Percentiles rank a stretch among this genome's conserved stretches.
phyloP scores from a whole-genome alignment of 805 yeast species.

The Schwanniomyces polymorphus region DNA sequence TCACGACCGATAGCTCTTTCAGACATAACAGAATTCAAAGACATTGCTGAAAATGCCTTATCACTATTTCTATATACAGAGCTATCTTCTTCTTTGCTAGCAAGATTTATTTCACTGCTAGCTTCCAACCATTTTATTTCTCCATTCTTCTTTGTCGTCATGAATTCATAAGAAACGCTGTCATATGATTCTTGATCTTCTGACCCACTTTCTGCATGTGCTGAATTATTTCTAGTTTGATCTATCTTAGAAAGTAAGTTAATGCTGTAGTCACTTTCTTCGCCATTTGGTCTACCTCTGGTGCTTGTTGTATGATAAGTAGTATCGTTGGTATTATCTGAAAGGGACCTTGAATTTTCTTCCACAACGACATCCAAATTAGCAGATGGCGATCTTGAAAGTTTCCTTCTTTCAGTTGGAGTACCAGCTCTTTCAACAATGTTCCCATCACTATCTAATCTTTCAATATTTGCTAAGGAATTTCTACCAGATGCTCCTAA shows the following conservation, averaged over 20 bases:
- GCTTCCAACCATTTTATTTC: slow-evolving; percentile 29
- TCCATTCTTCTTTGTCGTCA: slow-evolving; percentile 27
- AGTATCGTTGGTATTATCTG: slow-evolving; percentile 6
- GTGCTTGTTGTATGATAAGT: slow-evolving; percentile 10
- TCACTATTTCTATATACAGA: slow-evolving; percentile 7
- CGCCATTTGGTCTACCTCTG: not conserved
- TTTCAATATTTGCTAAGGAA: slow-evolving; percentile 37
- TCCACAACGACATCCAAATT: slow-evolving; percentile 31
- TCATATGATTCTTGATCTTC: slow-evolving; percentile 10
- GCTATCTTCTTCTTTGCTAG: slow-evolving; percentile 11
- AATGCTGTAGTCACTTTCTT: slow-evolving; percentile 10
- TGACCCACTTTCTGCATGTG: slow-evolving; percentile 12
- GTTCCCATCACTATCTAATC: slow-evolving; percentile 47
- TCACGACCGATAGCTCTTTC: slow-evolving; percentile 9
- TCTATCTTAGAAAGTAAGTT: slow-evolving; percentile 19
- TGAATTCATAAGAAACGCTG: slow-evolving; percentile 28
- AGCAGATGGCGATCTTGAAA: slow-evolving; percentile 23
- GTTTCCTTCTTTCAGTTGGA: slow-evolving; percentile 2
- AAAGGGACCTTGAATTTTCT: slow-evolving; percentile 24
- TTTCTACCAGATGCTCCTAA: slow-evolving; percentile 26
- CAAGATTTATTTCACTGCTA: slow-evolving; percentile 4
- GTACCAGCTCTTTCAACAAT: slow-evolving; percentile 22
- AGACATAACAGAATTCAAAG: slow-evolving; percentile 20
- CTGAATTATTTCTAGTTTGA: slow-evolving; percentile 14
- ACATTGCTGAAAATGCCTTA: slow-evolving; percentile 15